Conservation (phyloP, 2,329 filamentous ascomycete species). For the Aspergillus sp. region DNA sequence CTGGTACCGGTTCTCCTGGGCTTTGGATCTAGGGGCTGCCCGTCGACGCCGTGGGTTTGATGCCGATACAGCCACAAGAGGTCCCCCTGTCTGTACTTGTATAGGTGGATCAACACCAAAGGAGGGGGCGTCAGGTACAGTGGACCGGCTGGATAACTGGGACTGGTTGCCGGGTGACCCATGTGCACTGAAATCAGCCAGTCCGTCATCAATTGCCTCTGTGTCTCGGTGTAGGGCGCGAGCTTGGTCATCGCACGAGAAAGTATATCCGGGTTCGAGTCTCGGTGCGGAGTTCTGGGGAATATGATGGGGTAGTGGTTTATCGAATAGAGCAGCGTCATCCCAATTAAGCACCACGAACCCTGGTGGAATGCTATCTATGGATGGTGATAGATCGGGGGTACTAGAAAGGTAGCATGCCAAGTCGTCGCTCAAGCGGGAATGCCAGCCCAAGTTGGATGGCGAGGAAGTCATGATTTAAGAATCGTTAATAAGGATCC, state of each 20-base stretch:
- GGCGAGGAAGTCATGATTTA: too few relatives aligned
- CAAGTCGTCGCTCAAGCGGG: too few relatives aligned
- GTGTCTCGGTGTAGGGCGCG: not conserved
- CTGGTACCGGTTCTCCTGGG: not conserved
- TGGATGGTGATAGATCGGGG: too few relatives aligned
- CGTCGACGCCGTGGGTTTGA: not conserved
- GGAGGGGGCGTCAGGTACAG: too few relatives aligned
- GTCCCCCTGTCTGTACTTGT: too few relatives aligned
- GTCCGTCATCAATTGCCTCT: not conserved
- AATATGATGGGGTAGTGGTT: not conserved
- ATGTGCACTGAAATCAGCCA: not conserved
- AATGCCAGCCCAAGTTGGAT: too few relatives aligned
- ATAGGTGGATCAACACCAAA: not conserved
- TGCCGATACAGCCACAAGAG: too few relatives aligned
- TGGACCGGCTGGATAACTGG: not conserved
- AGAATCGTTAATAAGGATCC: too few relatives aligned
- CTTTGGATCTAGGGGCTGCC: too few relatives aligned
- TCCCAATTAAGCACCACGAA: not conserved
- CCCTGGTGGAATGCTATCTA: not conserved
- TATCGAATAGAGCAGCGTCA: not conserved
- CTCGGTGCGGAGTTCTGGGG: too few relatives aligned
- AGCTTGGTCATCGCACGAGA: not conserved
- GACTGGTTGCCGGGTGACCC: not conserved
- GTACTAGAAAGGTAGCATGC: too few relatives aligned
- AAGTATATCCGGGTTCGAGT: not conserved